Evolutionary conservation across 345 rosid genomes (phyloP).

Genomic region (Linum trigynum): DNA sequence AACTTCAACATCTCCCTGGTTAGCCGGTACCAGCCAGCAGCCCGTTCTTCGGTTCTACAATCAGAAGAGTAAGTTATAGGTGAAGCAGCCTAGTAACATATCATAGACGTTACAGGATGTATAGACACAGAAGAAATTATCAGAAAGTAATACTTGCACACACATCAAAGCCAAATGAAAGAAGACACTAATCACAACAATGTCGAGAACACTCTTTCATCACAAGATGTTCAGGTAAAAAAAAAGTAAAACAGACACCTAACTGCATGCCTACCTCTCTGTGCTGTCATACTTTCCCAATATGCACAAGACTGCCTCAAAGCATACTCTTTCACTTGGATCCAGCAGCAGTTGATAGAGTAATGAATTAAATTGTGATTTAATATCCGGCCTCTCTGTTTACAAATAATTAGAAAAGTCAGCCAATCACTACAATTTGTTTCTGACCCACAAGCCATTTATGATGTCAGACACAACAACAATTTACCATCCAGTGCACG

Average conservation of each 20-base stretch:
- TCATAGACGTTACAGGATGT: neutral
- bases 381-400: constrained; percentile 86
- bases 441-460: neutral
- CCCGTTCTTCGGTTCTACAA: constrained; percentile 87
- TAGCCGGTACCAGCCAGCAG: constrained; percentile 95
- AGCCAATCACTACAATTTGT: constrained; percentile 13
- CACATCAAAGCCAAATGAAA: constrained; percentile 2
- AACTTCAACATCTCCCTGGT: constrained; percentile 94
- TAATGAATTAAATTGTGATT: constrained; percentile 84
- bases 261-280: constrained; percentile 44
- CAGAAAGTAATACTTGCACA: neutral
- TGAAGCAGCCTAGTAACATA: neutral
- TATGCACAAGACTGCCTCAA: constrained; percentile 87
- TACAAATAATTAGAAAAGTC: constrained; percentile 21
- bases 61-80: neutral
- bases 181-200: no score
- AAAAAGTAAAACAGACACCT: neutral
- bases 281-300: constrained; percentile 70
- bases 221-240: no score
- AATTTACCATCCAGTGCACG: constrained; percentile 85
- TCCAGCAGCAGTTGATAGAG: constrained; percentile 94
- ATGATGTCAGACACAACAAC: constrained; percentile 5
- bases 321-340: constrained; percentile 99
- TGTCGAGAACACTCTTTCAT: no score
- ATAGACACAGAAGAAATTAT: neutral